Conservation (phyloP, 768 basidiomycete species). For the Lactifluus hygrophoroides region DNA sequence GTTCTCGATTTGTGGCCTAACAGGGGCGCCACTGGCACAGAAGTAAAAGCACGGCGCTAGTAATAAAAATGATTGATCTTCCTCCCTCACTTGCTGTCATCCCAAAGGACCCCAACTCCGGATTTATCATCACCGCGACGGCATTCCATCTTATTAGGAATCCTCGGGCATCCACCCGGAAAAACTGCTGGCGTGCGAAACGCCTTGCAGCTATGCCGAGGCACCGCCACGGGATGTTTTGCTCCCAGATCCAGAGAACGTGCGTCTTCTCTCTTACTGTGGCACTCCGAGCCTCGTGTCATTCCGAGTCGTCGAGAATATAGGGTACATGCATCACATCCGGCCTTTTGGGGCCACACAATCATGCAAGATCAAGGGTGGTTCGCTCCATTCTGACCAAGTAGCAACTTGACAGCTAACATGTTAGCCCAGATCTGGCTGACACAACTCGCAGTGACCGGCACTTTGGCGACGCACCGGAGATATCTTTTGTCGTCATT, state of each 20-base stretch:
- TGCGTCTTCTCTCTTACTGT: neutral
- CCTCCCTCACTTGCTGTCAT: neutral
- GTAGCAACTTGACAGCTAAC: neutral
- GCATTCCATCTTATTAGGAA: too few relatives aligned
- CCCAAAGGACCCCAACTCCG: neutral
- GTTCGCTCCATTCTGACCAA: too few relatives aligned
- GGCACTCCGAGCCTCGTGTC: neutral
- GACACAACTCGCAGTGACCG: neutral
- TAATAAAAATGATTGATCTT: too few relatives aligned
- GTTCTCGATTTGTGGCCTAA: neutral
- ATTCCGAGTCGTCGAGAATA: too few relatives aligned
- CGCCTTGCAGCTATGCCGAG: neutral
- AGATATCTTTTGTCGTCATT: constrained; percentile 12
- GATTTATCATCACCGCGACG: neutral
- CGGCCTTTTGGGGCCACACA: neutral
- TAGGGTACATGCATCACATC: neutral
- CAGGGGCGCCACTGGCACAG: neutral
- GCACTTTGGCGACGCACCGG: neutral
- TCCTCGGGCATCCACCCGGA: constrained; percentile 3
- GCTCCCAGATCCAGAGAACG: neutral
- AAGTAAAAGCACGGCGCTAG: too few relatives aligned
- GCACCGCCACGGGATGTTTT: neutral
- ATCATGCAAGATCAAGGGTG: neutral
- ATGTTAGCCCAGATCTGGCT: constrained; percentile 1
- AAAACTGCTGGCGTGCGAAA: constrained; percentile 8